phyloP scores from a whole-genome alignment of 139 green algal species.

The Tetratostichococcus sp. region DNA sequence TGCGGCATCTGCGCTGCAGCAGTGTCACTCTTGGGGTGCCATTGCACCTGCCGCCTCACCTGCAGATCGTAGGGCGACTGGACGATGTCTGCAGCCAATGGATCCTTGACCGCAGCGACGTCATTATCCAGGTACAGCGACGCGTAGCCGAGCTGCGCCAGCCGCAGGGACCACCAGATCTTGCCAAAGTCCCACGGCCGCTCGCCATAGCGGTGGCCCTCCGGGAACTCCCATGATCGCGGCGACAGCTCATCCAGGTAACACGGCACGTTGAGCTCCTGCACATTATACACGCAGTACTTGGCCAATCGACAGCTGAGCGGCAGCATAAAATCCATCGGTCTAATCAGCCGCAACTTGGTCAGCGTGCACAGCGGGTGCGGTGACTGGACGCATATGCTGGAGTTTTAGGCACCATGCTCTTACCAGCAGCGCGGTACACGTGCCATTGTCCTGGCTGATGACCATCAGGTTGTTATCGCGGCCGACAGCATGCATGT shows the following conservation, averaged over 20 bases:
- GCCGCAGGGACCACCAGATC: background rate
- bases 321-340: no score
- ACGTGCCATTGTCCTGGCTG: background rate
- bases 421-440: background rate
- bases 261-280: background rate
- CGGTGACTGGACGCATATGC: no score
- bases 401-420: no score
- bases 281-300: no score
- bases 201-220: background rate
- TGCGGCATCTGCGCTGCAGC: no score
- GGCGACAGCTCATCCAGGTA: background rate
- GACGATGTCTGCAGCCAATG: background rate
- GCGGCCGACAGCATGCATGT: background rate
- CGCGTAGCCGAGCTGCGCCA: background rate
- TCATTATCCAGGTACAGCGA: conserved; percentile 9
- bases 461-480: background rate
- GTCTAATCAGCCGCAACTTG: no score
- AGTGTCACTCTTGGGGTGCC: no score
- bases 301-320: no score
- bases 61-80: background rate
- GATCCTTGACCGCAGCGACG: background rate
- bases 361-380: no score
- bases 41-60: background rate
- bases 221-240: background rate
- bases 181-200: conserved; percentile 1